A percentile compares a stretch with the other conserved stretches of the same genome.
Conservation (phyloP, 2,329 filamentous ascomycete species). For the Onygena corvina region DNA sequence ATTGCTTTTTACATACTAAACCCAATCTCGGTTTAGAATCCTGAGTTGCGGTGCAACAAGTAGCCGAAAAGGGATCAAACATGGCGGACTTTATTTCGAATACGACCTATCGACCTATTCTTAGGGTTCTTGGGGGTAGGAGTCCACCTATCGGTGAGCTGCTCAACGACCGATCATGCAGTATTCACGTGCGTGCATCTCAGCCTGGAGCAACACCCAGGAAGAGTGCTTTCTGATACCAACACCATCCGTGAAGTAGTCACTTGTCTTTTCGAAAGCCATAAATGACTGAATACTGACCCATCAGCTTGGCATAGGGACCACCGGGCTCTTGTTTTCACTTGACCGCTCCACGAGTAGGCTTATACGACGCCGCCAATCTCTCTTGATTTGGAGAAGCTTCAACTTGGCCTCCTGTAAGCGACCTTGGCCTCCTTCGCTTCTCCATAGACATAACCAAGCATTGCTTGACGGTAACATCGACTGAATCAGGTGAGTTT, state of each 20-base stretch:
- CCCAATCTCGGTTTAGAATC: background rate
- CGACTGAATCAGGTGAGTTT: background rate
- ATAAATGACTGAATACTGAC: background rate
- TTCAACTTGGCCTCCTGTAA: background rate
- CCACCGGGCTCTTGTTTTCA: background rate
- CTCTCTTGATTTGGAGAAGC: background rate
- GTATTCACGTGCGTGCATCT: slow-evolving; percentile 2
- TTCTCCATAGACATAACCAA: no score
- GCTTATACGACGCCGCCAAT: background rate
- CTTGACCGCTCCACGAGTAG: background rate
- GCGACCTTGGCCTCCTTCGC: background rate
- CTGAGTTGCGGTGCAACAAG: background rate
- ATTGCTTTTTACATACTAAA: slow-evolving; percentile 1
- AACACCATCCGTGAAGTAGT: no score
- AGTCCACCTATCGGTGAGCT: background rate
- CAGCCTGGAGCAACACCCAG: no score
- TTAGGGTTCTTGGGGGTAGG: slow-evolving; percentile 2
- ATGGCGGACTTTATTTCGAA: background rate
- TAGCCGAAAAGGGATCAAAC: background rate
- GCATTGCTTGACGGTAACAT: no score
- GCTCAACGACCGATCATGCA: background rate
- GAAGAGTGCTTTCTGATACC: no score
- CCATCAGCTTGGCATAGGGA: slow-evolving; percentile 1
- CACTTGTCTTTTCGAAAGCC: background rate
- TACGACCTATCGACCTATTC: slow-evolving; percentile 6